Conservation (phyloP, 495 filamentous ascomycete genomes). For the Aspergillus nidulans region DNA sequence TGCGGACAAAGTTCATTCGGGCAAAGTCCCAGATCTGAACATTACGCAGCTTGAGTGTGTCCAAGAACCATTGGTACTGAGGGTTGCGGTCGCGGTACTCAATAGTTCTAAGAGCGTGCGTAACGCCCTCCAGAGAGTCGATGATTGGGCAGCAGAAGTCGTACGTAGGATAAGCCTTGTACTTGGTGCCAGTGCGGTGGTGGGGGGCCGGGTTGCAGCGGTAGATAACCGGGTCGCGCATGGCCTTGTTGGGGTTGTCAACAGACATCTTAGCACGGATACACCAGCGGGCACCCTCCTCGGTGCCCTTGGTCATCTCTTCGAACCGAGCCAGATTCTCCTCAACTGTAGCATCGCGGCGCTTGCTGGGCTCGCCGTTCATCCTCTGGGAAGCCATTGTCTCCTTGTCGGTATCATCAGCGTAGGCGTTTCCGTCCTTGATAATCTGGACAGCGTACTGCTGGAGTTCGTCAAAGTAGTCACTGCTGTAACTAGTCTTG, state of each 20-base stretch:
- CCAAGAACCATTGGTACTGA: constrained; percentile 95
- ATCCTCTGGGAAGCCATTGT: constrained; percentile 78
- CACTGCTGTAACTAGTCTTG: constrained; percentile 71
- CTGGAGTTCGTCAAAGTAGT: constrained; percentile 88
- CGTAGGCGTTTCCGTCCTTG: constrained; percentile 80
- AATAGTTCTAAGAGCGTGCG: constrained; percentile 90
- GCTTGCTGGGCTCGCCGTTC: constrained; percentile 67
- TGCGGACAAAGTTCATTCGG: constrained; percentile 91
- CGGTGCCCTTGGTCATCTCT: constrained; percentile 79
- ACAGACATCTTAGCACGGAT: constrained; percentile 86
- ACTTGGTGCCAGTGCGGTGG: constrained; percentile 82
- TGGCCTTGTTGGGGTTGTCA: constrained; percentile 77
- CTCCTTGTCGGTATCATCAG: constrained; percentile 84
- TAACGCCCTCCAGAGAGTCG: constrained; percentile 86
- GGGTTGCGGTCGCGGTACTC: constrained; percentile 97
- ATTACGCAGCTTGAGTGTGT: constrained; percentile 75
- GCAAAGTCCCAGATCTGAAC: constrained; percentile 98
- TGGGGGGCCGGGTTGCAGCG: constrained; percentile 74
- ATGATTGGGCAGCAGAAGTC: constrained; percentile 92
- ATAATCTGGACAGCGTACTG: constrained; percentile 73
- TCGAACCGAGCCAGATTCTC: constrained; percentile 78
- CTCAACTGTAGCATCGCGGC: constrained; percentile 71
- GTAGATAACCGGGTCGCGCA: constrained; percentile 94
- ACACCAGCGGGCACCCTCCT: constrained; percentile 73
- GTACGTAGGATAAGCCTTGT: constrained; percentile 97